phyloP scores from a whole-genome alignment of 441 rosid species.

The Populus tomentosa region DNA sequence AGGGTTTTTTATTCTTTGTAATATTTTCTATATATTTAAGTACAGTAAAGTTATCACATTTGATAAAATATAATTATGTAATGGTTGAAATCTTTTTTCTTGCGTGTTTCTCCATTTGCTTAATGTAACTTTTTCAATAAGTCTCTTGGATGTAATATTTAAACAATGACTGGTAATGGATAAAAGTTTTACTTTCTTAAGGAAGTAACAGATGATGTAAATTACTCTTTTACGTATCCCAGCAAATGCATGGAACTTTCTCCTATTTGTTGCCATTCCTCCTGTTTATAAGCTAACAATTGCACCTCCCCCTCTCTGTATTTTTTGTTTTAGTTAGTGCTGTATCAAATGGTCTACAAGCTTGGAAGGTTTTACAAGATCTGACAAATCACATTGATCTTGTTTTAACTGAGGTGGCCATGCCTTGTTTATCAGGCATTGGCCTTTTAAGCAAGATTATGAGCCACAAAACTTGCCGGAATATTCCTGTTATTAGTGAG shows the following conservation, averaged over 20 bases:
- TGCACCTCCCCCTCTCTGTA: not conserved
- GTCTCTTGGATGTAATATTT: not conserved
- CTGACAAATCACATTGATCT: slow-evolving; percentile 58
- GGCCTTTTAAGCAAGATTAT: slow-evolving; percentile 69
- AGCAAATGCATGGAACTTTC: not conserved
- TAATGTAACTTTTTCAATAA: not conserved
- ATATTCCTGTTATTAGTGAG: slow-evolving; percentile 82
- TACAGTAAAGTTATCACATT: not conserved
- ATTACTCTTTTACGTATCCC: not conserved
- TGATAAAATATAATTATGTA: not conserved
- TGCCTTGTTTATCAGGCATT: slow-evolving; percentile 68
- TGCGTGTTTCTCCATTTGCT: not conserved
- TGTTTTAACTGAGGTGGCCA: slow-evolving; percentile 66
- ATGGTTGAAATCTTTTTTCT: not conserved
- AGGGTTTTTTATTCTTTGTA: not conserved
- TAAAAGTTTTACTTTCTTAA: not conserved
- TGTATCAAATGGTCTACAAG: slow-evolving; percentile 61
- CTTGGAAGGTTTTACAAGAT: slow-evolving; percentile 69
- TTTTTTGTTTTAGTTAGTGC: slow-evolving; percentile 44
- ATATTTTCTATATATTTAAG: not conserved
- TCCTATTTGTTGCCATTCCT: not conserved
- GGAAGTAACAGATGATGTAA: not conserved
- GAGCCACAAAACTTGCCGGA: slow-evolving; percentile 60
- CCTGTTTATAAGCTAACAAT: not conserved
- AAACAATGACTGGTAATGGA: not conserved